phyloP scores from a whole-genome alignment of 1,284 basidiomycete species.

The Naganishia cerealis region DNA sequence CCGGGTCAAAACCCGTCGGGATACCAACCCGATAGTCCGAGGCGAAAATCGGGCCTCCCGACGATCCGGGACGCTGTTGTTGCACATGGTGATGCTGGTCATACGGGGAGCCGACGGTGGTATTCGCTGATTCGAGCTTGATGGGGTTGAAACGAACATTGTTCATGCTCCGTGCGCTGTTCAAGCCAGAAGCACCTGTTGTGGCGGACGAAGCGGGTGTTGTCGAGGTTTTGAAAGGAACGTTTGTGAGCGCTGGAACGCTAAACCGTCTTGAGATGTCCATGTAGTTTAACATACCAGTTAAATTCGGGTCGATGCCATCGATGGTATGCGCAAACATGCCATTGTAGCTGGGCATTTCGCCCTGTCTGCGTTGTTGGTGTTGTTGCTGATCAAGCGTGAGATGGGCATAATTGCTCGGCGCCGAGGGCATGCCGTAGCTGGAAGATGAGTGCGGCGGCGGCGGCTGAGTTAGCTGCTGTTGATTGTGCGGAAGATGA shows the following conservation, averaged over 20 bases:
- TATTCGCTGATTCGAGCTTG: conserved; percentile 6
- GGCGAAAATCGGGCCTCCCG: conserved; percentile 24
- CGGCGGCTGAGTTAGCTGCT: background rate
- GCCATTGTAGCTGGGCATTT: conserved; percentile 28
- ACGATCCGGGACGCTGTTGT: conserved; percentile 10
- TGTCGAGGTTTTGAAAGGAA: conserved; percentile 23
- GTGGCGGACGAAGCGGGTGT: conserved; percentile 9
- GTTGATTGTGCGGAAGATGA: background rate
- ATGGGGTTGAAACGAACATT: conserved; percentile 25
- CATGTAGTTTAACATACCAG: conserved; percentile 21
- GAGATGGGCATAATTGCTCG: conserved; percentile 3
- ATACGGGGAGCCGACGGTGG: conserved; percentile 4
- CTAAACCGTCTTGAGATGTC: conserved; percentile 18
- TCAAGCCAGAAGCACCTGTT: conserved; percentile 6
- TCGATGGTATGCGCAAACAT: conserved; percentile 35
- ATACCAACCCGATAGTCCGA: conserved; percentile 29
- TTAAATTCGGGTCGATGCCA: conserved; percentile 32
- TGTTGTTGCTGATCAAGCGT: conserved; percentile 15
- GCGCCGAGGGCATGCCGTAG: conserved; percentile 6
- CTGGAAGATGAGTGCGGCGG: conserved; percentile 1
- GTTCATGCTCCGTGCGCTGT: conserved; percentile 19
- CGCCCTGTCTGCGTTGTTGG: conserved; percentile 19
- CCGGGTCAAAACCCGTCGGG: conserved; percentile 11
- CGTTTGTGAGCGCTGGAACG: conserved; percentile 41
- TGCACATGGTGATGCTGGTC: conserved; percentile 1